A percentile compares a stretch with the other conserved stretches of the same genome.
These are phyloP conservation scores for Gyrodon lividus DNA, from an alignment of 768 basidiomycete species.

Conservation along the genomic window DNA sequence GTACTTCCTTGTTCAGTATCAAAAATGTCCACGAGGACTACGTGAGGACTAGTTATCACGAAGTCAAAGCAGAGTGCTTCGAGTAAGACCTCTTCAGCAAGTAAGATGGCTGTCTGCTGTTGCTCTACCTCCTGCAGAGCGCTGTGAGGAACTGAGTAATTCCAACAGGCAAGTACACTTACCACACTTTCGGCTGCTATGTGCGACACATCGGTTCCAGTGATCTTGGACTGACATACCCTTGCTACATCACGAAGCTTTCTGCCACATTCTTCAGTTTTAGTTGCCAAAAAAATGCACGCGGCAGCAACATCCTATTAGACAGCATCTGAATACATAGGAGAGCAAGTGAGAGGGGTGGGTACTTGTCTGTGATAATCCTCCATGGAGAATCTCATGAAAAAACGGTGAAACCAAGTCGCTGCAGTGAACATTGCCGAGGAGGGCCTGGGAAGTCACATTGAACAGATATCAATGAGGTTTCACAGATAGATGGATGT, in stretches of 20 bases:
- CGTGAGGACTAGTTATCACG: slow-evolving; percentile 73
- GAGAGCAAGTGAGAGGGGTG: slow-evolving; percentile 7
- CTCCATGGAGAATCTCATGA: slow-evolving; percentile 82
- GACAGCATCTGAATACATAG: slow-evolving; percentile 8
- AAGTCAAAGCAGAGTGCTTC: slow-evolving; percentile 89
- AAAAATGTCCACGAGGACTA: slow-evolving; percentile 71
- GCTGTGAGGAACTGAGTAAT: not conserved
- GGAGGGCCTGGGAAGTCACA: slow-evolving; percentile 53
- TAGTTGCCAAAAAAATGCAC: slow-evolving; percentile 87
- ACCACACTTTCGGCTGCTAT: slow-evolving; percentile 69
- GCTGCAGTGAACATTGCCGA: slow-evolving; percentile 85
- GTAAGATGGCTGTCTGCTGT: slow-evolving; percentile 64
- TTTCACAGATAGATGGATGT: slow-evolving; percentile 4
- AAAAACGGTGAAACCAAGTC: slow-evolving; percentile 90
- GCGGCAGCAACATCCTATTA: slow-evolving; percentile 78
- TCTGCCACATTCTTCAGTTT: slow-evolving; percentile 86
- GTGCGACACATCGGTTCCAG: slow-evolving; percentile 50
- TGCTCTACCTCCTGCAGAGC: slow-evolving; percentile 67
- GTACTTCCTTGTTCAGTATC: slow-evolving; percentile 48
- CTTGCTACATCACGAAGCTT: slow-evolving; percentile 84
- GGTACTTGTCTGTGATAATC: slow-evolving; percentile 74
- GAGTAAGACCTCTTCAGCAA: slow-evolving; percentile 74
- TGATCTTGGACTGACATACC: slow-evolving; percentile 69
- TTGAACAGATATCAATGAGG: slow-evolving; percentile 12
- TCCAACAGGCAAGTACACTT: slow-evolving; percentile 19